These are phyloP conservation scores for Magnolia kwangsiensis DNA, from an alignment of 164 flowering plant species.

Conservation along the genomic window DNA sequence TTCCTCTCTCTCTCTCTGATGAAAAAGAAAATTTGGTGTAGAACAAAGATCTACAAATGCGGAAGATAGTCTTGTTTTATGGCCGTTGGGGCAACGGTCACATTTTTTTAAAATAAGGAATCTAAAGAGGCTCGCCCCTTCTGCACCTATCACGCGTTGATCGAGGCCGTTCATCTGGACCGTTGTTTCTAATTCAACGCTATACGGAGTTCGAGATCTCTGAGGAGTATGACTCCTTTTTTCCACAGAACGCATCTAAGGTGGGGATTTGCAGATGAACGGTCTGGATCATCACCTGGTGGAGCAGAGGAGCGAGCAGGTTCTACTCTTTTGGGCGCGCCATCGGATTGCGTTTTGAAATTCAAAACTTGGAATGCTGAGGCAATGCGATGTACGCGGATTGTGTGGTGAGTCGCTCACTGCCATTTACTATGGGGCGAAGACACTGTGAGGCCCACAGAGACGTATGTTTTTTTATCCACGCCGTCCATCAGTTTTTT, in stretches of 20 bases:
- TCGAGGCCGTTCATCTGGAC: not conserved
- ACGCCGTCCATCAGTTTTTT: no score
- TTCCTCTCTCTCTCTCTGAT: not conserved
- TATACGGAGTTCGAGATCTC: not conserved
- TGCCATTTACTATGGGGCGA: no score
- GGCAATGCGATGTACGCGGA: not conserved
- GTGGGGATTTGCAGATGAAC: no score
- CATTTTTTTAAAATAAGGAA: conserved; percentile 7
- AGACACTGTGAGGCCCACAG: no score
- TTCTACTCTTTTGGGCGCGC: not conserved
- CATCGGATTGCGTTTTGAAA: not conserved
- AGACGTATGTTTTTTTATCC: no score
- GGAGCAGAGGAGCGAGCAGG: not conserved
- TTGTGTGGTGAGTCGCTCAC: not conserved
- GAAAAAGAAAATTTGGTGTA: not conserved
- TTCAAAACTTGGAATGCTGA: not conserved
- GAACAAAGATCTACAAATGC: not conserved
- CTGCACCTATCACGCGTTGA: not conserved
- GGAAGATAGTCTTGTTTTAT: not conserved
- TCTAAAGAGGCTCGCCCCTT: not conserved
- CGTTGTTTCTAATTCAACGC: not conserved
- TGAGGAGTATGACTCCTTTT: not conserved
- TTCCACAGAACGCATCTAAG: no score
- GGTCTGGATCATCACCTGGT: not conserved
- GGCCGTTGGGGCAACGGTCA: conserved; percentile 8